phyloP scores from a whole-genome alignment of 352 stramenopile species.

The Pythium aquatile region DNA sequence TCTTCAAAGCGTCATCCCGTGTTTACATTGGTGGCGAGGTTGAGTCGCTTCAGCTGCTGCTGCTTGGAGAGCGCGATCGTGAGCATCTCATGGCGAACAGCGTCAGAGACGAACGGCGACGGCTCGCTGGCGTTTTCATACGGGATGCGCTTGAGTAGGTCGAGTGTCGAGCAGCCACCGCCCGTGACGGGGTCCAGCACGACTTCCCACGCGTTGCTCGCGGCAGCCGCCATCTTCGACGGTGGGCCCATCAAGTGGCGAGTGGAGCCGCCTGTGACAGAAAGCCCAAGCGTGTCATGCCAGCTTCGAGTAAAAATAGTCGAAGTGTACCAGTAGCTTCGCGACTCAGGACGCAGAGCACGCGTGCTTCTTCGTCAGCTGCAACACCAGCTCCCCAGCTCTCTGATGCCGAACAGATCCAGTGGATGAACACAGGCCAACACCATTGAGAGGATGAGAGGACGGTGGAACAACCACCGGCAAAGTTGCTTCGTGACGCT shows the following conservation, averaged over 20 bases:
- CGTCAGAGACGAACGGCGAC: conserved; percentile 12
- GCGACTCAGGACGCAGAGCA: not conserved
- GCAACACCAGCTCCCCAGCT: not conserved
- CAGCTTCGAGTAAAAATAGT: not conserved
- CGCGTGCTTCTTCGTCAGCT: conserved; percentile 1
- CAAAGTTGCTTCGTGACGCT: not conserved
- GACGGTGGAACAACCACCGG: not conserved
- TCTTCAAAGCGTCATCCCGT: not conserved
- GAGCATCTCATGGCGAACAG: conserved; percentile 53
- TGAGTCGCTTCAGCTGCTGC: conserved; percentile 8
- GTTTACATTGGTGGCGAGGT: conserved; percentile 3
- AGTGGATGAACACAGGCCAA: not conserved
- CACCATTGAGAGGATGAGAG: not conserved
- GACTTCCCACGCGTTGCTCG: conserved; percentile 7
- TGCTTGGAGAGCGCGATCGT: conserved; percentile 13
- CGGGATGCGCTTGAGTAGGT: conserved; percentile 49
- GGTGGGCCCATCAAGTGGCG: not conserved
- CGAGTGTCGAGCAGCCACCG: conserved; percentile 56
- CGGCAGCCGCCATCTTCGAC: not conserved
- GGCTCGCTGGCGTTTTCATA: conserved; percentile 11
- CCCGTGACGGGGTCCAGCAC: conserved; percentile 25
- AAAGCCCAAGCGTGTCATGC: not conserved
- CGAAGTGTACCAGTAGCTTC: not conserved
- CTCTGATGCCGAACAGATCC: conserved; percentile 9
- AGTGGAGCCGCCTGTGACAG: too few relatives aligned